These are phyloP conservation scores for Larix sibirica DNA, from an alignment of 83 land plant species.

Conservation along the genomic window DNA sequence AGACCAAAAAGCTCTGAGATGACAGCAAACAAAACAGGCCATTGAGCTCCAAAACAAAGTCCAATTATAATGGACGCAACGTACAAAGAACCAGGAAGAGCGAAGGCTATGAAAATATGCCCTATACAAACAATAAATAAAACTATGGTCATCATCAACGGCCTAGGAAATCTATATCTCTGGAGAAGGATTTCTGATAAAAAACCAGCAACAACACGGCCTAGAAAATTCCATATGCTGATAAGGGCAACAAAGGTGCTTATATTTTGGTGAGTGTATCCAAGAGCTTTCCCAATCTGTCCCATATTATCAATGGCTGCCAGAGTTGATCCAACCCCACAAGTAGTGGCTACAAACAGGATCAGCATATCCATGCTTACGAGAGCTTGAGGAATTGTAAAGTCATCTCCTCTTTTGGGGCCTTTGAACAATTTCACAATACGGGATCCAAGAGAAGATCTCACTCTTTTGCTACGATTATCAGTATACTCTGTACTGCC, in stretches of 20 bases:
- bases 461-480: too few relatives aligned
- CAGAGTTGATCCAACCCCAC: constrained; percentile 51
- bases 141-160: constrained; percentile 21
- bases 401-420: constrained; percentile 37
- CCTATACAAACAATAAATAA: constrained; percentile 27
- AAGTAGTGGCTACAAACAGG: constrained; percentile 44
- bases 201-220: constrained; percentile 60
- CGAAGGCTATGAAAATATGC: constrained; percentile 33
- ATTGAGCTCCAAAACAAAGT: constrained; percentile 39
- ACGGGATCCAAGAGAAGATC: not conserved
- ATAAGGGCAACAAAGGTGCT: constrained; percentile 62
- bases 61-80: constrained; percentile 47
- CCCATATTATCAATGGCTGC: constrained; percentile 64
- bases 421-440: not conserved
- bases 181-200: constrained; percentile 39
- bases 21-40: constrained; percentile 46
- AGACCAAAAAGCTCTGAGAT: constrained; percentile 71
- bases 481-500: too few relatives aligned
- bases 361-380: constrained; percentile 57
- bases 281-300: constrained; percentile 63
- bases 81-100: constrained; percentile 44
- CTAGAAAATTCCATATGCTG: constrained; percentile 80
- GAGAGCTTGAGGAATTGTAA: constrained; percentile 58
- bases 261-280: constrained; percentile 36
- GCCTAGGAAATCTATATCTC: constrained; percentile 39